phyloP scores from a whole-genome alignment of 2,329 filamentous ascomycete genomes.

The Dothistroma pini region DNA sequence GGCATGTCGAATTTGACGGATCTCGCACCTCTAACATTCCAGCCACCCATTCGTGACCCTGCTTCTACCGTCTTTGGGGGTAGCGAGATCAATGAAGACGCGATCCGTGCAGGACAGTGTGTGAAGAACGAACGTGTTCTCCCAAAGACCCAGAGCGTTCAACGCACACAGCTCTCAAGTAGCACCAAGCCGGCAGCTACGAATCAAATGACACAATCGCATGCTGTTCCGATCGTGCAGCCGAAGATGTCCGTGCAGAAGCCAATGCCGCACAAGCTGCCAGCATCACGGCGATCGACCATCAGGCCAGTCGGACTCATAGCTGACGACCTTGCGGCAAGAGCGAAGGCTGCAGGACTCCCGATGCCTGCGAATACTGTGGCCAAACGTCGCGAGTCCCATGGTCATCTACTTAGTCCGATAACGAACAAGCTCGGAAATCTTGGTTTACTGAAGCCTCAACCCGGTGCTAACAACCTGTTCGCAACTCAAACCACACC shows the following conservation, averaged over 20 bases:
- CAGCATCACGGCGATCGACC: slow-evolving; percentile 7
- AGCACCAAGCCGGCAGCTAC: neutral
- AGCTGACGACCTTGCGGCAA: slow-evolving; percentile 10
- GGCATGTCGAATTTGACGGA: neutral
- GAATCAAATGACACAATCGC: neutral
- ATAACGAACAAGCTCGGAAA: slow-evolving; percentile 23
- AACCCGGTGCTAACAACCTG: neutral
- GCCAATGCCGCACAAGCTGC: neutral
- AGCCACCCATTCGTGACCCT: neutral
- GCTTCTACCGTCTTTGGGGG: neutral
- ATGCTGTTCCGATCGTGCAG: neutral
- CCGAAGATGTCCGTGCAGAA: neutral
- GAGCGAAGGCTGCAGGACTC: slow-evolving; percentile 18
- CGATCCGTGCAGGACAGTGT: neutral
- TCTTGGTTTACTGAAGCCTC: slow-evolving; percentile 13
- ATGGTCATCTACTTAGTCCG: slow-evolving; percentile 21
- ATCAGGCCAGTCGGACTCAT: slow-evolving; percentile 10
- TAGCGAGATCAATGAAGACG: neutral
- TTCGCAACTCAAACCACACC: slow-evolving; percentile 3
- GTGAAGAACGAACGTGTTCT: neutral
- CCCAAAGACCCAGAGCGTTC: neutral
- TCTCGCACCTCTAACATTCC: neutral
- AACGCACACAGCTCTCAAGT: neutral
- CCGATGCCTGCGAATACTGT: slow-evolving; percentile 22
- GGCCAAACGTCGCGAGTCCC: slow-evolving; percentile 20